phyloP scores from a whole-genome alignment of 2,329 filamentous ascomycete genomes.

The Fusarium caatingaense region DNA sequence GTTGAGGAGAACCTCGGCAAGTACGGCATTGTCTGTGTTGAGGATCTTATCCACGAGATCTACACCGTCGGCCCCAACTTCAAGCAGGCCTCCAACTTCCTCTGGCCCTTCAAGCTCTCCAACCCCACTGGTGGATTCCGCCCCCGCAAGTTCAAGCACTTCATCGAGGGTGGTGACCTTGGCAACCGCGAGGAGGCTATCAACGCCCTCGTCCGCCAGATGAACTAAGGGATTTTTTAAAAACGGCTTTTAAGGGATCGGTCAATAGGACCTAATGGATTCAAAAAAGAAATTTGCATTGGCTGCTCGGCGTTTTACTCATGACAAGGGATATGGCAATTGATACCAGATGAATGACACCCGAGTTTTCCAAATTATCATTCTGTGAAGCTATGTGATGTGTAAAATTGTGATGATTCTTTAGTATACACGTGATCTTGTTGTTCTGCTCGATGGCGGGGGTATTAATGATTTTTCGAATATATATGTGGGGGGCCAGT shows the following conservation, averaged over 20 bases:
- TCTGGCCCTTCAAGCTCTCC: conserved; percentile 99
- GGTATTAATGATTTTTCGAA: conserved; percentile 38
- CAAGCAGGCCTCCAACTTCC: conserved; percentile 99
- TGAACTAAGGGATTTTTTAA: conserved; percentile 77
- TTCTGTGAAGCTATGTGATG: conserved; percentile 32
- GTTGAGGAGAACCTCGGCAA: conserved; percentile 97
- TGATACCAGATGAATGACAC: conserved; percentile 57
- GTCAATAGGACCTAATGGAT: conserved; percentile 45
- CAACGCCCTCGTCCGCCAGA: conserved; percentile 95
- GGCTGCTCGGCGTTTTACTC: conserved; percentile 57
- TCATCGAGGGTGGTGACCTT: conserved; percentile 97
- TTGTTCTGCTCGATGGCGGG: not conserved
- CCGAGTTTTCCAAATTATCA: conserved; percentile 49
- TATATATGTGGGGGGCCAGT: conserved; percentile 14
- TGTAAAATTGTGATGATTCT: not conserved
- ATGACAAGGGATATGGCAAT: conserved; percentile 55
- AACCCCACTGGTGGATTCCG: conserved; percentile 98
- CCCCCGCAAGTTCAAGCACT: conserved; percentile 98
- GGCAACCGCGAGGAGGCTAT: conserved; percentile 99
- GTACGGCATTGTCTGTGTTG: conserved; percentile 99
- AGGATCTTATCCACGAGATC: conserved; percentile 99
- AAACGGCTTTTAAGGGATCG: conserved; percentile 43
- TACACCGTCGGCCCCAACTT: conserved; percentile 99
- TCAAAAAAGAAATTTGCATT: conserved; percentile 50
- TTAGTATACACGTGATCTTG: not conserved